A percentile compares a stretch with the other conserved stretches of the same genome.
phyloP scores from a whole-genome alignment of 345 rosid species.

The Gossypium thurberi region DNA sequence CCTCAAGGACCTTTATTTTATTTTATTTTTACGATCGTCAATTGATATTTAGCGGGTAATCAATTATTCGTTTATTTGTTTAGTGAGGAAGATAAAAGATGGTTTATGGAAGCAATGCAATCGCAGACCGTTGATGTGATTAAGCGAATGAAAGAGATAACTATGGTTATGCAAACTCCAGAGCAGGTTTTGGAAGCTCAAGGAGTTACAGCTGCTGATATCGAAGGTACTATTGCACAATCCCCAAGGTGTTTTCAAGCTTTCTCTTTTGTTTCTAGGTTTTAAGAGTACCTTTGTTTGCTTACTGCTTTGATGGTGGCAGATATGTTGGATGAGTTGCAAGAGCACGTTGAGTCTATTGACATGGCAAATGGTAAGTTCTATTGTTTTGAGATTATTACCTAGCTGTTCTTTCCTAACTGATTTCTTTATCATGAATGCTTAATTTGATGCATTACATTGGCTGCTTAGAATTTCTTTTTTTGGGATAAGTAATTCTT shows the following conservation, averaged over 20 bases:
- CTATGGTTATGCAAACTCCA: conserved; percentile 71
- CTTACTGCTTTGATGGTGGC: conserved; percentile 7
- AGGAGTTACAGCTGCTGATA: conserved; percentile 58
- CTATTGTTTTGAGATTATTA: background rate
- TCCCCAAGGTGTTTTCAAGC: background rate
- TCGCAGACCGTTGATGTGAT: conserved; percentile 60
- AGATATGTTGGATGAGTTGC: conserved; percentile 68
- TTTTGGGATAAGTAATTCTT: background rate
- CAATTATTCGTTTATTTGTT: background rate
- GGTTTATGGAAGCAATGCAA: conserved; percentile 99
- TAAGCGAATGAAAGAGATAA: conserved; percentile 79
- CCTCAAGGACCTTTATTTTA: background rate
- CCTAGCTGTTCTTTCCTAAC: background rate
- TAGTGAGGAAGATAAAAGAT: conserved; percentile 82
- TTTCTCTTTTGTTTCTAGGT: background rate
- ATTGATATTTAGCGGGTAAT: background rate
- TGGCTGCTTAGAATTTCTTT: background rate
- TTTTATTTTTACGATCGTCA: background rate
- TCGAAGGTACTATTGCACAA: conserved; percentile 47
- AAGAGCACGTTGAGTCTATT: conserved; percentile 57
- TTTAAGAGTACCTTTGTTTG: background rate
- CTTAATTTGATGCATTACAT: background rate
- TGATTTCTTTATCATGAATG: background rate
- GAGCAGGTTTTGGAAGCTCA: conserved; percentile 66
- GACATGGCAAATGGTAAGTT: conserved; percentile 54